These are phyloP conservation scores for Parafenestella ontariensis DNA, from an alignment of 2,329 filamentous ascomycete species.

Conservation along the genomic window DNA sequence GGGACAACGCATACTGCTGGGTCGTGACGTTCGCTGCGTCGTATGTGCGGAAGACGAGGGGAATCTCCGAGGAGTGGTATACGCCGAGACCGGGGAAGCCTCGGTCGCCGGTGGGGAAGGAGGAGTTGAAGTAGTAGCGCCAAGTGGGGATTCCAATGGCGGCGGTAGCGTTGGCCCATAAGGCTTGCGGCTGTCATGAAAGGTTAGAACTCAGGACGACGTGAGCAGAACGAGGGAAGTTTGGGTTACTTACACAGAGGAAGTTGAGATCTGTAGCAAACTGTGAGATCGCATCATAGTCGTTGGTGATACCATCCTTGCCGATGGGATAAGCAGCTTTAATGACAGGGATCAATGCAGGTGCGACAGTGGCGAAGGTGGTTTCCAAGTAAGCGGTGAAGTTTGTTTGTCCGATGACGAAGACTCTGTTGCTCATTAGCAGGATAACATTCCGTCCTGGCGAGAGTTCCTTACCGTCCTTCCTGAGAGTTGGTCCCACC, in stretches of 20 bases:
- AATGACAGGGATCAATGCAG: constrained; percentile 21
- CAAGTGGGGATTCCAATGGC: constrained; percentile 29
- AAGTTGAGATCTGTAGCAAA: constrained; percentile 26
- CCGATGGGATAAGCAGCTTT: constrained; percentile 31
- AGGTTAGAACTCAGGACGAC: neutral
- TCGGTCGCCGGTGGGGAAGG: constrained; percentile 34
- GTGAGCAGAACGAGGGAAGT: neutral
- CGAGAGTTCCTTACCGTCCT: constrained; percentile 16
- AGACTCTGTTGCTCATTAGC: constrained; percentile 17
- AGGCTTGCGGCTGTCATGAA: constrained; percentile 15
- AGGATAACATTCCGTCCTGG: neutral
- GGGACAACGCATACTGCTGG: constrained; percentile 24
- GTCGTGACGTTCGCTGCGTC: constrained; percentile 19
- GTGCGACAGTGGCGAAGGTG: constrained; percentile 9
- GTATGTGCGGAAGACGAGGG: constrained; percentile 33
- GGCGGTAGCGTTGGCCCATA: constrained; percentile 33
- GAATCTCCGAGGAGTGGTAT: constrained; percentile 34
- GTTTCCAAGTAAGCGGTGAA: constrained; percentile 24
- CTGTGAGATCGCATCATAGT: constrained; percentile 23
- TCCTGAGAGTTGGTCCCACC: constrained; percentile 37
- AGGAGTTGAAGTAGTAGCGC: constrained; percentile 42
- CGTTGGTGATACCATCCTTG: constrained; percentile 16
- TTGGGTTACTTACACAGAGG: constrained; percentile 18
- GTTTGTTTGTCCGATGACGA: constrained; percentile 24
- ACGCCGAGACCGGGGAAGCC: constrained; percentile 18